These are phyloP conservation scores for Exophiala xenobiotica DNA, from an alignment of 2,329 filamentous ascomycete genomes.

Conservation along the genomic window DNA sequence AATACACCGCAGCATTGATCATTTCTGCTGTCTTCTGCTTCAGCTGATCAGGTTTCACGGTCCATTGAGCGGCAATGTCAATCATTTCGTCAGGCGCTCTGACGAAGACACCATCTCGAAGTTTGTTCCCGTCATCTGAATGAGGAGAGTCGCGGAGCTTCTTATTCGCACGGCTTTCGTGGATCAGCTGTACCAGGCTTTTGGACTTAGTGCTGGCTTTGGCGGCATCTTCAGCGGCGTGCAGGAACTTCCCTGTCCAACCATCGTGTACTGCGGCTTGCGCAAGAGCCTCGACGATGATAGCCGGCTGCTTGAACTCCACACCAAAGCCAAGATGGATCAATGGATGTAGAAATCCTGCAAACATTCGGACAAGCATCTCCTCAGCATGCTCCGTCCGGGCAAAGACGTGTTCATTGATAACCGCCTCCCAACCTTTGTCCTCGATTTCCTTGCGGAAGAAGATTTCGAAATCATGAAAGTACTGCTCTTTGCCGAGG, in stretches of 20 bases:
- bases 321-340: conserved; percentile 82
- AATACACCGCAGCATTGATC: conserved; percentile 63
- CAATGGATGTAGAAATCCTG: conserved; percentile 69
- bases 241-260: conserved; percentile 24
- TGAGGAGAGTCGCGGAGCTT: conserved; percentile 56
- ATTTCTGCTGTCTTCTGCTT: conserved; percentile 63
- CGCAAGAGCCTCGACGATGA: conserved; percentile 73
- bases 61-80: conserved; percentile 59
- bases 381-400: conserved; percentile 65
- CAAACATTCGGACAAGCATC: conserved; percentile 67
- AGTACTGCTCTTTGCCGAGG: conserved; percentile 64
- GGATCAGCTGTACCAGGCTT: conserved; percentile 59
- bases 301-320: conserved; percentile 72
- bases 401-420: conserved; percentile 62
- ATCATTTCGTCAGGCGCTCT: conserved; percentile 65
- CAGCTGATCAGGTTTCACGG: conserved; percentile 56
- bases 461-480: conserved; percentile 72
- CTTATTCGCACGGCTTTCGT: conserved; percentile 57
- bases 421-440: conserved; percentile 56
- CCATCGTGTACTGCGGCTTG: conserved; percentile 65
- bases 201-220: conserved; percentile 32
- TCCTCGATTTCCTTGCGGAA: conserved; percentile 71
- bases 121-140: conserved; percentile 60
- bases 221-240: conserved; percentile 52
- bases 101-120: conserved; percentile 66